phyloP scores from a whole-genome alignment of 441 rosid genomes.

The Brassica hybrid region DNA sequence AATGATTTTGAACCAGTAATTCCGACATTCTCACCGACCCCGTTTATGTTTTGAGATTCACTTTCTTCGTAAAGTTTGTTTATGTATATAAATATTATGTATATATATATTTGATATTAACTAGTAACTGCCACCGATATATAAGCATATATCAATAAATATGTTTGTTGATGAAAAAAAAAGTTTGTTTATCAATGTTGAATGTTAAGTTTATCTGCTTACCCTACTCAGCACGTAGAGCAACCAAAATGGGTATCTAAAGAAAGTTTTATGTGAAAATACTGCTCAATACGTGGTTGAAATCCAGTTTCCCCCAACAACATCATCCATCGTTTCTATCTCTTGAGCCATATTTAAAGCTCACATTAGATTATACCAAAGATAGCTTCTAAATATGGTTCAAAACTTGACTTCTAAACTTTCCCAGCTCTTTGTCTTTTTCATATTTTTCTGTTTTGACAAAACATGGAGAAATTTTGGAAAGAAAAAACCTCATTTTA shows the following conservation, averaged over 20 bases:
- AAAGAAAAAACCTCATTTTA: not conserved
- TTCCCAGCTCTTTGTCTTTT: not conserved
- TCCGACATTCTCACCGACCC: constrained; percentile 68
- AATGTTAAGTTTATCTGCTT: not conserved
- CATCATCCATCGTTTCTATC: not conserved
- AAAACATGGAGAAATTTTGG: not conserved
- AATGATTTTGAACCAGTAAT: constrained; percentile 40
- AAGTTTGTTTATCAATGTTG: not conserved
- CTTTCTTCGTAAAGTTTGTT: not conserved
- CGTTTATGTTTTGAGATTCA: constrained; percentile 62
- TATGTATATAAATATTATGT: constrained; percentile 24
- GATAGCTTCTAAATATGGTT: not conserved
- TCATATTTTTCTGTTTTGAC: not conserved
- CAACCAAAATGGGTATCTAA: not conserved
- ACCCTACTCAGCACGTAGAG: constrained; percentile 6
- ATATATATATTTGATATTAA: constrained; percentile 21
- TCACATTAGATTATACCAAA: not conserved
- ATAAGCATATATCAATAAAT: not conserved
- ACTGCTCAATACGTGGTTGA: constrained; percentile 5
- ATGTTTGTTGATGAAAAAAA: no score
- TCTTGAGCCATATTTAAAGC: not conserved
- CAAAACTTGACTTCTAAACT: not conserved
- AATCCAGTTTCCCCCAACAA: not conserved
- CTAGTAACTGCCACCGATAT: not conserved
- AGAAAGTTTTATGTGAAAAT: not conserved